Base-by-base conservation (phyloP, 2,329 filamentous ascomycete species). In the Beauveria brongniartii region DNA sequence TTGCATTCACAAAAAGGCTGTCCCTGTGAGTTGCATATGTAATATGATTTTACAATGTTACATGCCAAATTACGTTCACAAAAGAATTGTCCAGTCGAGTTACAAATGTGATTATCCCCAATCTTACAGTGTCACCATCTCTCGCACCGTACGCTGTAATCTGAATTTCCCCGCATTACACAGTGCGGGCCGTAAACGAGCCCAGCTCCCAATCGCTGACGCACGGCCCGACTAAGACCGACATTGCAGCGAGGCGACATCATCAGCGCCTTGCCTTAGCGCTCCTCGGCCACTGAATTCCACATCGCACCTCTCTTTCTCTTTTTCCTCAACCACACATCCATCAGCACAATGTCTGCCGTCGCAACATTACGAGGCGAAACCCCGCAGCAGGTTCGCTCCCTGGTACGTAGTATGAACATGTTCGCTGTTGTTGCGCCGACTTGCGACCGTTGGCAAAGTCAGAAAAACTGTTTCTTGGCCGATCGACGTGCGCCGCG, bases 371-470 rank as follows among this genome's bases (percentile, higher is more conserved):
- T 76, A 61, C 81, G 79, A 70, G 81, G 81, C 72, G 79, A 83
- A 64, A 75, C 81, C 74, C 79, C 82, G 63, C 79, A 82, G 65
- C 81, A 84, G 74, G 80, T 80, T 61, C 77, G 81, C 69, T 84
- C 82, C 64, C 71, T 84, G 70, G 81, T 84, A 71, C 72, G 80
- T 75, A 40, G n/a, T 40, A 24, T 47, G 41, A 26, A 22, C 50
- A 50, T 44, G 52, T 14, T 30, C 18, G 1, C 50, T 47, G 34
- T 53, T 40, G 41, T 47, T 53, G 62, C 54, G 43, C 58, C 41
- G n/a, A 18, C 30, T 54, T 54, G 20, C 41, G 56, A 59, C 50
- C 58, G 28, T 47, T 47, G 46, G 44, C 46, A 22, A n/a, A 53
- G 50, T 34, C 37, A 47, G 20, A 54, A 47, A 60, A 59, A 59